phyloP scores from a whole-genome alignment of 495 filamentous ascomycete species.

The Aspergillus biplanus region DNA sequence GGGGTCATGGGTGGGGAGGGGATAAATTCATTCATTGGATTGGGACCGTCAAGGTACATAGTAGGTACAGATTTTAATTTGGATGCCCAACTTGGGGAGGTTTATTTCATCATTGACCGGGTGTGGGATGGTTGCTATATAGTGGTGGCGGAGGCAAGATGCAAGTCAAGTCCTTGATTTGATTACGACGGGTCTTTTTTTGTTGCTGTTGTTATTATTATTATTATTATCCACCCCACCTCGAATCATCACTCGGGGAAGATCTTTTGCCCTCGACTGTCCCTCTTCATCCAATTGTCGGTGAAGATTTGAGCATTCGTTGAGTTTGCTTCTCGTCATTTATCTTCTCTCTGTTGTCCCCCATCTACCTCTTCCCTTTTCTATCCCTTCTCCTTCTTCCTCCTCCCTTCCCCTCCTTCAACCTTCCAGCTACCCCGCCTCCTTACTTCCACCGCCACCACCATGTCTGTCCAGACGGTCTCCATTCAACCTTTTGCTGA shows the following conservation, averaged over 20 bases:
- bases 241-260: background rate
- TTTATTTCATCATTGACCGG: background rate
- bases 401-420: conserved; percentile 10
- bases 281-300: conserved; percentile 19
- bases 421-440: conserved; percentile 18
- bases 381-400: conserved; percentile 7
- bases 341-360: conserved; percentile 13
- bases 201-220: background rate
- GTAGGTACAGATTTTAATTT: background rate
- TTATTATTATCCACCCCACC: conserved; percentile 13
- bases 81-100: conserved; percentile 13
- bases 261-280: conserved; percentile 3
- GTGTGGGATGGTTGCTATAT: background rate
- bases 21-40: background rate
- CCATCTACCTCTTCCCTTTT: conserved; percentile 5
- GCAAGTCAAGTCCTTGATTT: background rate
- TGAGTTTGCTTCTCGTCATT: conserved; percentile 3
- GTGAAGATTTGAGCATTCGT: conserved; percentile 19
- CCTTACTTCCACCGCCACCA: conserved; percentile 7
- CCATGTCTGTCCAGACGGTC: conserved; percentile 77
- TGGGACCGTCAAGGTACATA: background rate
- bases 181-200: background rate
- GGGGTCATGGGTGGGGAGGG: background rate
- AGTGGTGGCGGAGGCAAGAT: background rate
- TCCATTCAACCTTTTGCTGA: conserved; percentile 81